These are phyloP conservation scores for Trichoderma orchidacearum DNA, from an alignment of 495 filamentous ascomycete genomes.

Conservation along the genomic window DNA sequence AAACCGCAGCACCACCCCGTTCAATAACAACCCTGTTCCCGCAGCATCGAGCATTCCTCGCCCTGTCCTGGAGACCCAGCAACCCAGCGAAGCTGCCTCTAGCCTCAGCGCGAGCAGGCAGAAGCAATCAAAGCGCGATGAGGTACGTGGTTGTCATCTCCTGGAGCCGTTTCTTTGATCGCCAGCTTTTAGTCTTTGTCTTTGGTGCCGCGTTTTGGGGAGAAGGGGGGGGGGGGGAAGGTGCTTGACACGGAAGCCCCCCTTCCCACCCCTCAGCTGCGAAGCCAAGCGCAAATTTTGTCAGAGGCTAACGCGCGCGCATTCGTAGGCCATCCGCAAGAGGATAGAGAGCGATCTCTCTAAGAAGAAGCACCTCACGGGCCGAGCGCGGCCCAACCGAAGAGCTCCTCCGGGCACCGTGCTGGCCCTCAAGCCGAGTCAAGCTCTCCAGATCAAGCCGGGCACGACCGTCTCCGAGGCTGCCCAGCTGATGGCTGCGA, in stretches of 20 bases:
- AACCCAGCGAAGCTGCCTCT: conserved; percentile 51
- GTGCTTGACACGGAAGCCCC: conserved; percentile 2
- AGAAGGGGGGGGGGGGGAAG: not conserved
- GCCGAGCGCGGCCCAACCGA: conserved; percentile 65
- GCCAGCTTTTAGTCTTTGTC: no score
- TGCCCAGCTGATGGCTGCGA: conserved; percentile 97
- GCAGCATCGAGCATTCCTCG: conserved; percentile 60
- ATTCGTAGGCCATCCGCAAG: conserved; percentile 78
- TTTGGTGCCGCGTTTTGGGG: no score
- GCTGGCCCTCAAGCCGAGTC: conserved; percentile 84
- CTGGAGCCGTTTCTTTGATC: no score
- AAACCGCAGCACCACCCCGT: conserved; percentile 57
- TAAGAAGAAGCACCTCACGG: conserved; percentile 78
- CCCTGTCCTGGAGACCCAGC: conserved; percentile 55
- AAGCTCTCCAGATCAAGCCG: conserved; percentile 96
- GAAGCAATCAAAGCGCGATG: conserved; percentile 95
- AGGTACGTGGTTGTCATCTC: conserved; percentile 55
- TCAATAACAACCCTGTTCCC: conserved; percentile 42
- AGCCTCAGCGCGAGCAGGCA: conserved; percentile 75
- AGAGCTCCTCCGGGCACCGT: conserved; percentile 96
- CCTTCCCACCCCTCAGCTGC: not conserved
- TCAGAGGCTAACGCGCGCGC: conserved; percentile 16
- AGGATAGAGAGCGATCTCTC: conserved; percentile 96
- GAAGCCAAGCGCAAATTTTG: not conserved
- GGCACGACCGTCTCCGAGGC: conserved; percentile 88